Base-by-base conservation (phyloP, 805 yeast genomes). In the Ogataea glucozyma region DNA sequence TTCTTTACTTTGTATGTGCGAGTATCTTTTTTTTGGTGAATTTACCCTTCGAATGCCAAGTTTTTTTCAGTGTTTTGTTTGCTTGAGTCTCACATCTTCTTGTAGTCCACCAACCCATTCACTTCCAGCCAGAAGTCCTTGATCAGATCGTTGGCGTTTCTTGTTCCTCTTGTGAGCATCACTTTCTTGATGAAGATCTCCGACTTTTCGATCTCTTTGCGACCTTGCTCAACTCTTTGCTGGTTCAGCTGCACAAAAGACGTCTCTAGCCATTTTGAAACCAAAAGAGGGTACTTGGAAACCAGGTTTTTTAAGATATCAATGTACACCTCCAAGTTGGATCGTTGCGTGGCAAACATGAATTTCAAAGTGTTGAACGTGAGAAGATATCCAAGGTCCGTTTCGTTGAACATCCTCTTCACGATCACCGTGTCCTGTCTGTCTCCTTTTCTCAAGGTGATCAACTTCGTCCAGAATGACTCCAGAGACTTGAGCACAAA, bases 61-160 rank as follows among this genome's bases (percentile, higher is more conserved):
- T 21, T 26, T 18, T 30, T 17, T 37, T 16, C 24, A 14, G 31
- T 24, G 34, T 29, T 14, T 44, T 37, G 24, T 22, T 10, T 41
- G 24, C 22, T 29, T 37, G 33, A 38, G 40, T 44, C 7, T 27
- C 31, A 27, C 31, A 14, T 27, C 16, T 17, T 6, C 24, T 10
- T 51, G 43, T 65, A 77, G 42, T 76, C 77, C 4, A 72, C 61
- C 40, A 79, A 59, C 1, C 84, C 83, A 48, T 82, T 83, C 18
- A 72, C 68, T 21, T 73, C 71, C 17, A 83, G 62, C 90, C 90
- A 85, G 62, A 83, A 80, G 39, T 73, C 76, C 43, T 79, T 75
- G 10, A 85, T 65, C 1, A 80, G 69, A 20, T 66, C 71, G 38
- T 78, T 73, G 2, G 83, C 81, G 29, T 73, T 73, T 51, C 88